Percentiles rank a stretch among this genome's conserved stretches.
phyloP scores from a whole-genome alignment of 208 protist species.

The Naegleria gruberi region DNA sequence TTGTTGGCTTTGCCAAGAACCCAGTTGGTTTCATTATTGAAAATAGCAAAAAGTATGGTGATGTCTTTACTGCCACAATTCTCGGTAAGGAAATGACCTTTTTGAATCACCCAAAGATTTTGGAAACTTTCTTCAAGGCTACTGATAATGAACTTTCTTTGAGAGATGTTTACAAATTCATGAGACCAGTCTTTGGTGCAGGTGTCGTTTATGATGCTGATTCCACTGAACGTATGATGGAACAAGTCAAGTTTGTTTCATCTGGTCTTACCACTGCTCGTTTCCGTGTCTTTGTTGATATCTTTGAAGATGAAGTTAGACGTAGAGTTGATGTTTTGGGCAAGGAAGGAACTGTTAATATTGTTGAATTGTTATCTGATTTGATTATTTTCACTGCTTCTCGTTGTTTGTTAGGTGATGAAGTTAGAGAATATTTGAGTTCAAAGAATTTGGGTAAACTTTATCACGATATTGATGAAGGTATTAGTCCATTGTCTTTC shows the following conservation, averaged over 20 bases:
- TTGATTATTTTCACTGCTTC: slow-evolving; percentile 81
- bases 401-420: slow-evolving; percentile 75
- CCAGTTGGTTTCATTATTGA: slow-evolving; percentile 16
- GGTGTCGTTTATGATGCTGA: slow-evolving; percentile 27
- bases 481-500: slow-evolving; percentile 37
- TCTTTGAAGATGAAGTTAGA: slow-evolving; percentile 16
- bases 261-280: background rate
- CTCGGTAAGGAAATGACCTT: slow-evolving; percentile 22
- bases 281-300: slow-evolving; percentile 3
- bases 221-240: slow-evolving; percentile 16
- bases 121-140: slow-evolving; percentile 19
- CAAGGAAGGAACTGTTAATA: background rate
- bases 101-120: slow-evolving; percentile 8
- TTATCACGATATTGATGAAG: slow-evolving; percentile 43
- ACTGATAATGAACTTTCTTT: slow-evolving; percentile 4
- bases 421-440: slow-evolving; percentile 67
- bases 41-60: slow-evolving; percentile 8
- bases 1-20: slow-evolving; percentile 7
- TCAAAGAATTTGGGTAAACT: slow-evolving; percentile 58
- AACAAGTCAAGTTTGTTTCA: slow-evolving; percentile 25
- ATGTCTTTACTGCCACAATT: slow-evolving; percentile 9
- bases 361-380: background rate
- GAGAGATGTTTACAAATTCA: slow-evolving; percentile 24
- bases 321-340: background rate
- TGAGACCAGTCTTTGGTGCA: slow-evolving; percentile 18